Conservation (phyloP, 306 rosid genomes). For the Acacia acuminata region DNA sequence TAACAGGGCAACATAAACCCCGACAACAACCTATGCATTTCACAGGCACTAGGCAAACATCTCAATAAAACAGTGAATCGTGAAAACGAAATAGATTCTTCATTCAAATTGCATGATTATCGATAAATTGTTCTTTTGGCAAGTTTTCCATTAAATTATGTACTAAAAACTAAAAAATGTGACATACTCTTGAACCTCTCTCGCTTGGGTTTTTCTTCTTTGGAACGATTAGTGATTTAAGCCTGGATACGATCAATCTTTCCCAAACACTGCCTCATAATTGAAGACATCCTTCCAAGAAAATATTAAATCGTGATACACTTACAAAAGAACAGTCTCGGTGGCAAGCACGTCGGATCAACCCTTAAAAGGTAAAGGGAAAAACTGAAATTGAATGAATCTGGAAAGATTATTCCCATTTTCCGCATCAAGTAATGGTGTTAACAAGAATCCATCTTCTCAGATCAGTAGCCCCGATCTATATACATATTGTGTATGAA, state of each 20-base stretch:
- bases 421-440: slow-evolving; percentile 8
- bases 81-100: neutral
- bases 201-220: neutral
- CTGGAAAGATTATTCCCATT: slow-evolving; percentile 11
- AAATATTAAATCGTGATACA: slow-evolving; percentile 15
- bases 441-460: slow-evolving; percentile 5
- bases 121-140: slow-evolving; percentile 1
- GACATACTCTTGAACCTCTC: neutral
- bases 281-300: neutral
- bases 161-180: neutral
- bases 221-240: slow-evolving; percentile 3
- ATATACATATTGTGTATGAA: neutral
- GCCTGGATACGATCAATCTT: neutral
- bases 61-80: slow-evolving; percentile 24
- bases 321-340: slow-evolving; percentile 15
- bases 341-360: slow-evolving; percentile 5
- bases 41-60: slow-evolving; percentile 2
- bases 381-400: slow-evolving; percentile 13
- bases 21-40: slow-evolving; percentile 22
- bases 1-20: slow-evolving; percentile 8
- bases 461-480: neutral
- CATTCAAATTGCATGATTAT: slow-evolving; percentile 28
- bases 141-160: slow-evolving; percentile 4
- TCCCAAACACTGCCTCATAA: slow-evolving; percentile 11
- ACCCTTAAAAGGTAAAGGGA: neutral